Evolutionary conservation across 495 filamentous ascomycete genomes (phyloP), one percentile per base, ranked within the genome.

Genomic region (Thozetella sp.): DNA sequence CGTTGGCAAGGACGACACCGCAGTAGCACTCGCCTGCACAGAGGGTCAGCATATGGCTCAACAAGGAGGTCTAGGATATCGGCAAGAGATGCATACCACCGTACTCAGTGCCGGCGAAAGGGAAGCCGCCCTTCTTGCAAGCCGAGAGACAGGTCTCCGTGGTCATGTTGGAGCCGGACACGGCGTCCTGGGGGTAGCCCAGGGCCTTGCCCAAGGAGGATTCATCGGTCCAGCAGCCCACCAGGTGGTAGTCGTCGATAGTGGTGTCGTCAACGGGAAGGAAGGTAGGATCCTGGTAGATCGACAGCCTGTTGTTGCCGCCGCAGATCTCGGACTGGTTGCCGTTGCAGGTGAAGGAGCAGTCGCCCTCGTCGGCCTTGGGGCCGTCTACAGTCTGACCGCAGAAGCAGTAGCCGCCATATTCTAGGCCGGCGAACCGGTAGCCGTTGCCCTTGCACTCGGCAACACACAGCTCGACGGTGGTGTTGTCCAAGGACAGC

Each of bases 151-250:
- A 86, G 40, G 59, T 65, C 57, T 80, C 68, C 1, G 71, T 78
- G 23, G 80, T 80, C 66, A 84, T 30, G 25, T 61, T 67, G 2
- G 66, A 34, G 2, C 58, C 37, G 56, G 66, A 61, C 27, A 85
- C 55, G 48, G 71, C 63, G 48, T 74, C 63, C 71, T 80, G 73
- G 54, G 63, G 71, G 65, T 79, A 83, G 1, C 73, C 72, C 24
- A 88, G 70, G 0, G 85, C 78, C 22, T 77, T 80, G 34, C 81
- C 82, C 23, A 63, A 13, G 30, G 48, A 60, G 0, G 76, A 71
- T 55, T 82, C 76, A 54, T 86, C 84, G 25, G 80, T 82, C 63
- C 79, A 86, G 64, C 85, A 88, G 53, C 85, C 85, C n/a, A 85
- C 63, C 30, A 72, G 62, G 26, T 62, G 58, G 63, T 83, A 85